phyloP scores from a whole-genome alignment of 108 stramenopile genomes.

The Skeletonema menzelii region DNA sequence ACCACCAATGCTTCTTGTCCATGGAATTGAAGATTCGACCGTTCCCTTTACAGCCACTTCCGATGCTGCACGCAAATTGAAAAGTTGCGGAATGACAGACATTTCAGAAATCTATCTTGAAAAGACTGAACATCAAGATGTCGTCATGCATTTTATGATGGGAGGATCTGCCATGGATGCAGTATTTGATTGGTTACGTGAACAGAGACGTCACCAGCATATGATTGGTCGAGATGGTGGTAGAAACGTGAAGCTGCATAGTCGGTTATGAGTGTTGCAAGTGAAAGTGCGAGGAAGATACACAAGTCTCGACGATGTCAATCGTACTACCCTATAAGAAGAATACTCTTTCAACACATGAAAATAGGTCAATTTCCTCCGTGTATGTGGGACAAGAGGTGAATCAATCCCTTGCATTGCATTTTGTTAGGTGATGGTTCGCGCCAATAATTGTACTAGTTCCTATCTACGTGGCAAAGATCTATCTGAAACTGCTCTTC shows the following conservation, averaged over 20 bases:
- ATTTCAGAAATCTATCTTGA: conserved; percentile 70
- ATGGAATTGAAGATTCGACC: conserved; percentile 81
- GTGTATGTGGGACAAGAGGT: no score
- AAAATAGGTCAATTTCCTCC: no score
- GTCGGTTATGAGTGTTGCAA: background rate
- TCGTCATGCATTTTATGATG: conserved; percentile 76
- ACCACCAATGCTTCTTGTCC: conserved; percentile 57
- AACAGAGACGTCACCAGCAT: background rate
- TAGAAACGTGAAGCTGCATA: background rate
- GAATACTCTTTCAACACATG: no score
- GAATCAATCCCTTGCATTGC: no score
- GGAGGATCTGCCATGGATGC: background rate
- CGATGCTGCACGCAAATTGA: conserved; percentile 63
- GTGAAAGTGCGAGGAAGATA: no score
- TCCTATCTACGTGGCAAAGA: no score
- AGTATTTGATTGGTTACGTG: conserved; percentile 1
- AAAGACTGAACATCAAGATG: conserved; percentile 69
- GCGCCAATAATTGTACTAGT: no score
- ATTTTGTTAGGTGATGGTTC: no score
- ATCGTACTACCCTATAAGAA: no score
- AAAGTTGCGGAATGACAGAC: conserved; percentile 50
- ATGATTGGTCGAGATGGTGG: background rate
- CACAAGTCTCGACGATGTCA: no score
- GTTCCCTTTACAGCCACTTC: conserved; percentile 81
- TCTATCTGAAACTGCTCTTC: no score